phyloP scores from a whole-genome alignment of 1,139 yeast genomes.

The Zygosaccharomyces sapae region DNA sequence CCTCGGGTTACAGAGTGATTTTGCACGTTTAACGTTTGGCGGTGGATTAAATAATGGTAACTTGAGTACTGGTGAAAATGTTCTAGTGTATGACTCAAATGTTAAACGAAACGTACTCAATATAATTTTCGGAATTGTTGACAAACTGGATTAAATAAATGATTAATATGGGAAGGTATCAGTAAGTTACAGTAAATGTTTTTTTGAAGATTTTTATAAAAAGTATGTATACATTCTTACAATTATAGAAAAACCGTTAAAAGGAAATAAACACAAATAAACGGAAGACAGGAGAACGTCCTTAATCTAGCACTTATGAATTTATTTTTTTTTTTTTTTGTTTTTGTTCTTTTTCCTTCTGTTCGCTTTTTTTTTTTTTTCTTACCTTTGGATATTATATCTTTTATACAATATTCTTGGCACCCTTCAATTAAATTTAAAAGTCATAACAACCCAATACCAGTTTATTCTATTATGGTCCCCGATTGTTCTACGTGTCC shows the following conservation, averaged over 20 bases:
- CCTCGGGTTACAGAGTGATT: conserved; percentile 77
- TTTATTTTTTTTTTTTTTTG: not conserved
- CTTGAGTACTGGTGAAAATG: conserved; percentile 41
- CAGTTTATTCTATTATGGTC: conserved; percentile 12
- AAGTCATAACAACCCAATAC: not conserved
- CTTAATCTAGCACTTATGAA: not conserved
- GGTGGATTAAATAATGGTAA: conserved; percentile 35
- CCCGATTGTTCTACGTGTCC: conserved; percentile 14
- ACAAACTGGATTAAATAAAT: conserved; percentile 16
- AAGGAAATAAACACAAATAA: no score
- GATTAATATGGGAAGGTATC: no score
- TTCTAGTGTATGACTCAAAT: conserved; percentile 45
- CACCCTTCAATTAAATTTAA: not conserved
- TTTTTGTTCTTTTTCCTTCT: no score
- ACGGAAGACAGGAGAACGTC: not conserved
- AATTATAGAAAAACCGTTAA: no score
- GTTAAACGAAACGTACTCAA: conserved; percentile 46
- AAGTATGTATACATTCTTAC: not conserved
- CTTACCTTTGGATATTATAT: no score
- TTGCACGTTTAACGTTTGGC: conserved; percentile 48
- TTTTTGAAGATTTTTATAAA: no score
- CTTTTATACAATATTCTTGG: no score
- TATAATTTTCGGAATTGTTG: conserved; percentile 53
- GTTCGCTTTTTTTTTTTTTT: no score
- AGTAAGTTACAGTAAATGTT: not conserved